phyloP scores from a whole-genome alignment of 2,329 filamentous ascomycete genomes.

The Chaetomiaceae sp. region DNA sequence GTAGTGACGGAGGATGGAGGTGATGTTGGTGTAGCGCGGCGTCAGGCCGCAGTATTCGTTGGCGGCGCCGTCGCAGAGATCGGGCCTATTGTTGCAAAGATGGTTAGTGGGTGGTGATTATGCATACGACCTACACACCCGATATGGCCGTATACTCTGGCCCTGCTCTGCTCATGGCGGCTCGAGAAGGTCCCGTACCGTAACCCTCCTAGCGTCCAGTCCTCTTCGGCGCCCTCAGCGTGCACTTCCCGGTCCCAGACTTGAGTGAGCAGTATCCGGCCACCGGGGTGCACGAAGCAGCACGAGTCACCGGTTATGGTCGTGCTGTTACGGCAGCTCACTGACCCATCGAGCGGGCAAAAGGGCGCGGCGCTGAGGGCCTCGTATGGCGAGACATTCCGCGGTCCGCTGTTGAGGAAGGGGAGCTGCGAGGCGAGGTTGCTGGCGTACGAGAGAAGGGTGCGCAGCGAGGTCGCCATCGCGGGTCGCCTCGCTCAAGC shows the following conservation, averaged over 20 bases:
- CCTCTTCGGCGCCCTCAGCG: constrained; percentile 38
- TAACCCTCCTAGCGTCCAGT: constrained; percentile 43
- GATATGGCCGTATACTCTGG: no score
- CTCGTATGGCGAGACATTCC: constrained; percentile 32
- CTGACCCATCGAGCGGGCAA: constrained; percentile 31
- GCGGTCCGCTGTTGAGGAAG: constrained; percentile 25
- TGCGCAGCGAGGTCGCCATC: constrained; percentile 30
- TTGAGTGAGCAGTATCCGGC: constrained; percentile 40
- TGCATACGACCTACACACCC: no score
- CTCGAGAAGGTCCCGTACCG: constrained; percentile 30
- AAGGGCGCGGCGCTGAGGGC: constrained; percentile 35
- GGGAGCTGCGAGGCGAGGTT: constrained; percentile 32
- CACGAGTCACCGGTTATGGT: constrained; percentile 35
- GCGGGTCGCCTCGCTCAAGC: neutral
- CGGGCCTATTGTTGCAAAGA: constrained; percentile 33
- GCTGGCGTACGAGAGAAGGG: constrained; percentile 32
- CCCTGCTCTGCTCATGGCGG: neutral
- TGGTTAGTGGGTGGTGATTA: neutral
- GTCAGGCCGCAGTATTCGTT: constrained; percentile 41
- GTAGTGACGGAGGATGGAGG: constrained; percentile 37
- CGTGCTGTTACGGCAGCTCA: constrained; percentile 39
- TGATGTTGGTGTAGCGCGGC: constrained; percentile 40
- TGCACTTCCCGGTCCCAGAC: constrained; percentile 42
- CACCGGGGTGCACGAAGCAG: constrained; percentile 41
- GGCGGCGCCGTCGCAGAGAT: constrained; percentile 42